Evolutionary conservation across 1,284 basidiomycete genomes (phyloP).

Genomic region (Hymenochaete sp.): DNA sequence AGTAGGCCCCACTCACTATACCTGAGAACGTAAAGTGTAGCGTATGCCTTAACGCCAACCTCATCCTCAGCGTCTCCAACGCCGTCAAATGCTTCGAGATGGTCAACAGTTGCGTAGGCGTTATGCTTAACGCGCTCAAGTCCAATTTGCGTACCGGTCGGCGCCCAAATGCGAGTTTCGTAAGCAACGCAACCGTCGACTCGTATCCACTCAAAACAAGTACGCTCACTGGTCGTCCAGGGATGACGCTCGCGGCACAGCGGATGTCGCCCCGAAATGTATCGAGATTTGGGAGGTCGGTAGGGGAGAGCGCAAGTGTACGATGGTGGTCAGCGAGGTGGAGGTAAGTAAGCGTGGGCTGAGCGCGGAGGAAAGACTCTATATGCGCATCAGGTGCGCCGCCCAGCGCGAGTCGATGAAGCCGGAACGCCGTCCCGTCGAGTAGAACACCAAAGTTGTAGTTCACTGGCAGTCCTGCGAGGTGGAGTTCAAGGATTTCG

Average conservation of each 20-base stretch:
- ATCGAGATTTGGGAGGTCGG: slow-evolving; percentile 37
- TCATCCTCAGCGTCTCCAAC: slow-evolving; percentile 43
- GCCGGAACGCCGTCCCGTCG: slow-evolving; percentile 26
- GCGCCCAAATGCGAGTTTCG: slow-evolving; percentile 37
- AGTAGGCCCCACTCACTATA: slow-evolving; percentile 41
- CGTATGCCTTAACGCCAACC: slow-evolving; percentile 55
- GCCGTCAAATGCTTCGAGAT: slow-evolving; percentile 42
- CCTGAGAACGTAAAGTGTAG: slow-evolving; percentile 55
- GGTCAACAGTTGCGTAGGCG: slow-evolving; percentile 46
- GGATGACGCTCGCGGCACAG: slow-evolving; percentile 49
- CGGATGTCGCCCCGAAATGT: slow-evolving; percentile 52
- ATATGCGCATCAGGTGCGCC: slow-evolving; percentile 36
- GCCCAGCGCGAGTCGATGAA: slow-evolving; percentile 44
- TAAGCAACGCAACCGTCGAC: slow-evolving; percentile 42
- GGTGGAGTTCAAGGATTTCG: slow-evolving; percentile 47
- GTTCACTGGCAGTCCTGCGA: slow-evolving; percentile 31
- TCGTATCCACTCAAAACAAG: slow-evolving; percentile 51
- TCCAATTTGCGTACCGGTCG: slow-evolving; percentile 45
- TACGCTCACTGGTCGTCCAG: slow-evolving; percentile 45
- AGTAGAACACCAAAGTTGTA: slow-evolving; percentile 24
- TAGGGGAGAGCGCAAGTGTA: slow-evolving; percentile 29
- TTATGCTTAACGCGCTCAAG: slow-evolving; percentile 48
- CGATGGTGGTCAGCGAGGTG: slow-evolving; percentile 41
- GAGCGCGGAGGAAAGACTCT: slow-evolving; percentile 35
- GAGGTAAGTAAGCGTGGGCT: slow-evolving; percentile 38